These are phyloP conservation scores for Penicillium sp. DNA, from an alignment of 2,329 filamentous ascomycete genomes.

Conservation along the genomic window DNA sequence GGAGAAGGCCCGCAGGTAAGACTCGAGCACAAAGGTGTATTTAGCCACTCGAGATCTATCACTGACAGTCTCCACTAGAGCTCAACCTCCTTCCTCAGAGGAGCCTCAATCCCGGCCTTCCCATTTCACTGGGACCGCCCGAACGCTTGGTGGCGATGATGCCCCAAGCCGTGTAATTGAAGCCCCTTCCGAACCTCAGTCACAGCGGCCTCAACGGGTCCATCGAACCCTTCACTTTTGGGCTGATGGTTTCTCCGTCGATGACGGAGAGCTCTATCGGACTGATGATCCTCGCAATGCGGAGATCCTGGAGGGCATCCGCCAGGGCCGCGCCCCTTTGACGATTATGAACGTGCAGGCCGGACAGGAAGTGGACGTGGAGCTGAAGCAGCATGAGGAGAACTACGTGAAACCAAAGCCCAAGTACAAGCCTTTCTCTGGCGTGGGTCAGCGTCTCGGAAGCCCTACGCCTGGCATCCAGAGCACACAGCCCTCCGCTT, in stretches of 20 bases:
- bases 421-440: constrained; percentile 58
- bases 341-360: constrained; percentile 57
- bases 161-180: constrained; percentile 53
- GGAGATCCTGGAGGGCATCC: constrained; percentile 57
- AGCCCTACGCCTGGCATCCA: constrained; percentile 55
- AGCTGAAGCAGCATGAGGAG: constrained; percentile 58
- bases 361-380: constrained; percentile 60
- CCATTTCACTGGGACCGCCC: constrained; percentile 56
- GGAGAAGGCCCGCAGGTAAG: constrained; percentile 40
- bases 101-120: constrained; percentile 39
- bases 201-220: constrained; percentile 46
- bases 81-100: constrained; percentile 32
- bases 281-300: constrained; percentile 59
- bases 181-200: constrained; percentile 42
- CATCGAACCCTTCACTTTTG: constrained; percentile 58
- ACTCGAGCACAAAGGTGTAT: too few relatives aligned
- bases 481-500: constrained; percentile 28
- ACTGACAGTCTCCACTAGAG: constrained; percentile 12
- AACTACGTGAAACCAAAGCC: constrained; percentile 59
- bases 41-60: too few relatives aligned
- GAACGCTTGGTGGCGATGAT: constrained; percentile 61
- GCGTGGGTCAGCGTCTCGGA: constrained; percentile 55
- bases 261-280: constrained; percentile 58
- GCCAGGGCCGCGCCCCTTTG: constrained; percentile 56
- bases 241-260: constrained; percentile 61